Evolutionary conservation across 495 filamentous ascomycete genomes (phyloP).

Genomic region (Podospora pseudopauciseta): DNA sequence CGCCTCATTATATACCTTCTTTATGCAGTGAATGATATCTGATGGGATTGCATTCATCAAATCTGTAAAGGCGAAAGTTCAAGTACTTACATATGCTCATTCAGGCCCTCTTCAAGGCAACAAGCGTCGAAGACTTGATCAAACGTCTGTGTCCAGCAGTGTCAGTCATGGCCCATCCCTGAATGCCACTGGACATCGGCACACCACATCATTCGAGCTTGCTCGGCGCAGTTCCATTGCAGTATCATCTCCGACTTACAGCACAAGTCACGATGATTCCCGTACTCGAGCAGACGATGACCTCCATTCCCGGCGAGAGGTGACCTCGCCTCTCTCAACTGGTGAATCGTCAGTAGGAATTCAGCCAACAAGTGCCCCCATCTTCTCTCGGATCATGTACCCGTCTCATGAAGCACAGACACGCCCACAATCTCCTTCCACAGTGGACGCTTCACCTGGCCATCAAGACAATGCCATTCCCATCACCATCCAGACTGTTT

Average conservation of each 20-base stretch:
- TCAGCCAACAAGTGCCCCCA: constrained; percentile 12
- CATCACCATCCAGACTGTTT: constrained; percentile 15
- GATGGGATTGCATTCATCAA: not conserved
- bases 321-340: not conserved
- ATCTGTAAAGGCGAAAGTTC: no score
- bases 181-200: constrained; percentile 7
- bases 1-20: no score
- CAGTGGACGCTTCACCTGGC: constrained; percentile 12
- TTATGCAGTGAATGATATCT: no score
- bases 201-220: not conserved
- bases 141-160: not conserved
- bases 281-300: not conserved
- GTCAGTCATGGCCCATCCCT: not conserved
- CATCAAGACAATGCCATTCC: not conserved
- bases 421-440: constrained; percentile 19
- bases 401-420: constrained; percentile 25
- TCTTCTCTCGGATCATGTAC: constrained; percentile 26
- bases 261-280: constrained; percentile 4
- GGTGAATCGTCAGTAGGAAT: not conserved
- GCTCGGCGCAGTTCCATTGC: constrained; percentile 9
- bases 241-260: constrained; percentile 4
- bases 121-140: not conserved
- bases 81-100: not conserved
- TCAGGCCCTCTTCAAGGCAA: not conserved
- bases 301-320: not conserved